Base-by-base conservation (phyloP, 139 green algal species). In the Chlamydomonas incerta region DNA sequence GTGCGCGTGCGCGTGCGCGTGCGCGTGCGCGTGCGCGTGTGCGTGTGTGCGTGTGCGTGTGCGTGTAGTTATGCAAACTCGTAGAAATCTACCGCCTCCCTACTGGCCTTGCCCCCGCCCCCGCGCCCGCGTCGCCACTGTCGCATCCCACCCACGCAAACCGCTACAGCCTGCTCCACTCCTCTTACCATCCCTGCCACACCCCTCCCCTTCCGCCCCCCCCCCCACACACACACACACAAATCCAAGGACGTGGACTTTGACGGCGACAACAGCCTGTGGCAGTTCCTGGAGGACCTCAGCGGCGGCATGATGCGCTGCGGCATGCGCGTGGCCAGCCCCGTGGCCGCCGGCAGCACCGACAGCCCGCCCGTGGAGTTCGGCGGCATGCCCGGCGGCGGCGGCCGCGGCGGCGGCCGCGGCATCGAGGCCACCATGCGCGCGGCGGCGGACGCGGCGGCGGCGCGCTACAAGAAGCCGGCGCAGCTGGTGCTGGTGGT, bases 401-500 rank as follows among this genome's bases (percentile, higher is more conserved):
- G 31, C 37, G 29, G 41, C 9, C 20, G 71, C 23, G 41, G 47
- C 41, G 37, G 71, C 29, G 66, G 66, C n/a, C 72, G 52, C 28
- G 80, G 80, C 55, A 83, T 90, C 47, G 60, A 87, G 80, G n/a
- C 62, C 3, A 74, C 83, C 60, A 81, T 90, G 74, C 35, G 74
- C 3, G 80, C 71, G 28, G 74, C 74, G 0, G 58, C 85, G 6
- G 74, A 86, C 26, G 74, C 55, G 3, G 77, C 74, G 0, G 24
- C 29, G 52, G 34, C n/a, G 21, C 72, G 47, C 31, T 85, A 85
- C 79, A 34, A 26, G 13, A 65, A 69, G 55, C 63, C 55, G 28
- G 81, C 83, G 26, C 83, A 89, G 83, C 52, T 91, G 62, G 35
- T 91, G 20, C 63, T 91, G 65, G 83, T 89, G 55, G 65, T 91